Conservation (phyloP, 2,329 filamentous ascomycete genomes). For the Scolecobasidium constrictum region DNA sequence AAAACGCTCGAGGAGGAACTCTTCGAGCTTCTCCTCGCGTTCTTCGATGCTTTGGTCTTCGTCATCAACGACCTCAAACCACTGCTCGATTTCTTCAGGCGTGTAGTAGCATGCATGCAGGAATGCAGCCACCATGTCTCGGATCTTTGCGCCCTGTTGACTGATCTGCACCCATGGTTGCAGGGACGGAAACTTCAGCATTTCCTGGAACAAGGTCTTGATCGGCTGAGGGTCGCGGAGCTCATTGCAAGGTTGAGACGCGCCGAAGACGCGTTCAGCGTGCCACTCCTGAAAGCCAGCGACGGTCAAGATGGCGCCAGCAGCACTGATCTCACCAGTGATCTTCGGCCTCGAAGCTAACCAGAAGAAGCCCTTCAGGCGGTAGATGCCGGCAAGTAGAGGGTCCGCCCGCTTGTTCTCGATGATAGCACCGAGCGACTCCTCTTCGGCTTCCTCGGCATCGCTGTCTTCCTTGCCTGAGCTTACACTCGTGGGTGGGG, state of each 20-base stretch:
- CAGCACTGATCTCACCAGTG: constrained; percentile 52
- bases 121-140: constrained; percentile 35
- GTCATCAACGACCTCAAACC: neutral
- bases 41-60: no score
- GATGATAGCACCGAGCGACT: constrained; percentile 24
- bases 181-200: no score
- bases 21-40: neutral
- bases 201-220: no score
- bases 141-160: constrained; percentile 29
- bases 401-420: constrained; percentile 44
- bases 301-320: constrained; percentile 53
- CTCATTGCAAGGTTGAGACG: constrained; percentile 39
- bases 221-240: no score
- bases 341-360: constrained; percentile 47
- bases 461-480: neutral
- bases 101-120: constrained; percentile 16
- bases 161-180: no score
- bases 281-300: constrained; percentile 48
- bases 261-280: constrained; percentile 38
- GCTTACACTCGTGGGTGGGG: no score
- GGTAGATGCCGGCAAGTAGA: constrained; percentile 44
- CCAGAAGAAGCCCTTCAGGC: constrained; percentile 53
- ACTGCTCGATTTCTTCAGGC: neutral
- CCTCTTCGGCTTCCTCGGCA: neutral
- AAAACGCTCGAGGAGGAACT: neutral